Conservation (phyloP, 345 rosid species). For the Murraya paniculata region DNA sequence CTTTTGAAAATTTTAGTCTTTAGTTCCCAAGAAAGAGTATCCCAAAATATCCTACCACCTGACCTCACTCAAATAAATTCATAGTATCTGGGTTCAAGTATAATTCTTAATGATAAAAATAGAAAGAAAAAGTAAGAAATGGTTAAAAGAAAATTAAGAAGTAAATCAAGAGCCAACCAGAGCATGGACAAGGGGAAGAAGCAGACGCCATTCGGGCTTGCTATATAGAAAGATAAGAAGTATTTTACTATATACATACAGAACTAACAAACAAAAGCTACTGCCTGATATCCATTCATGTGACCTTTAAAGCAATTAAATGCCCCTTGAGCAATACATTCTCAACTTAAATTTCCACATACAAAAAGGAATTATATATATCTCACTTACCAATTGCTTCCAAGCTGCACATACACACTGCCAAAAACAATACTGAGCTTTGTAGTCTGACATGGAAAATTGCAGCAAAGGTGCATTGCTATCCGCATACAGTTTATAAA, state of each 20-base stretch:
- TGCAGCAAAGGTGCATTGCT: constrained; percentile 13
- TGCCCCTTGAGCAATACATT: constrained; percentile 7
- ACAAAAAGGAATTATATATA: background rate
- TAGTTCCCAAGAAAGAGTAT: no score
- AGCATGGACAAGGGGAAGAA: background rate
- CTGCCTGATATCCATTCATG: constrained; percentile 9
- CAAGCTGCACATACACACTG: background rate
- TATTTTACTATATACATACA: constrained; percentile 18
- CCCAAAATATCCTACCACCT: no score
- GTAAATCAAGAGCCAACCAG: background rate
- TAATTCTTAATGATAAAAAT: no score
- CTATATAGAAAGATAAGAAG: constrained; percentile 3
- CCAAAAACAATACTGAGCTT: background rate
- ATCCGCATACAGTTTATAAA: constrained; percentile 26
- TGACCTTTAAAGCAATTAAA: constrained; percentile 5
- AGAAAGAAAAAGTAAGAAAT: no score
- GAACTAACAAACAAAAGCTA: constrained; percentile 10
- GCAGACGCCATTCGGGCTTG: background rate
- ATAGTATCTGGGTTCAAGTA: no score
- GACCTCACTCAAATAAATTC: no score
- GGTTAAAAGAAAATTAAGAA: no score
- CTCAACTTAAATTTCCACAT: constrained; percentile 16
- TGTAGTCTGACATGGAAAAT: constrained; percentile 15
- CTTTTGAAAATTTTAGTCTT: no score
- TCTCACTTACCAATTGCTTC: constrained; percentile 10